phyloP scores from a whole-genome alignment of 2,329 filamentous ascomycete genomes.

The Botrytis fragariae region DNA sequence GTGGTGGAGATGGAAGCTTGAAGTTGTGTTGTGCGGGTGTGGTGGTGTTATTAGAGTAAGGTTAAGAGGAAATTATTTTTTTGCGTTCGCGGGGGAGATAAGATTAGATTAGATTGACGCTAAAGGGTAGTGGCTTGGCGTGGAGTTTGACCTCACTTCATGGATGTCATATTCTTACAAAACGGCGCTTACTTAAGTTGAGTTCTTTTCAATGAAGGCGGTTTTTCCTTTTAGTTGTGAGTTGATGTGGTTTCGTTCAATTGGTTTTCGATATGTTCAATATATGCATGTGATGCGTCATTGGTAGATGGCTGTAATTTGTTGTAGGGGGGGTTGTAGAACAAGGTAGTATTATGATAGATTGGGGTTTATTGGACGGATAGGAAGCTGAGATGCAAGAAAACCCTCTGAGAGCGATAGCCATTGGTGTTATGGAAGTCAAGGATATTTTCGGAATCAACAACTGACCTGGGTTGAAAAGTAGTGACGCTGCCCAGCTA shows the following conservation, averaged over 20 bases:
- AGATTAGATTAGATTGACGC: slow-evolving; percentile 17
- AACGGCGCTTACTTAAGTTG: background rate
- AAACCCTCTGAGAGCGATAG: too few species aligned
- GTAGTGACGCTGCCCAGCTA: too few species aligned
- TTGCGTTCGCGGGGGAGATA: slow-evolving; percentile 12
- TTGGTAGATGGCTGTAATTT: background rate
- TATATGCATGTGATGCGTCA: background rate
- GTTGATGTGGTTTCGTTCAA: background rate
- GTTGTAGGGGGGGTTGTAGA: background rate
- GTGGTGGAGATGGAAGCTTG: background rate
- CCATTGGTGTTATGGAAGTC: too few species aligned
- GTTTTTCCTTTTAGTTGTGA: background rate
- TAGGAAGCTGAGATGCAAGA: too few species aligned
- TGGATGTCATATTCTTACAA: background rate
- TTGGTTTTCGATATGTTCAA: background rate
- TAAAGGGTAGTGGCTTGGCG: background rate
- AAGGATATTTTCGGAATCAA: too few species aligned
- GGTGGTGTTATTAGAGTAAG: too few species aligned
- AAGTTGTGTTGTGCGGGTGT: background rate
- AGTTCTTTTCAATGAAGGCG: background rate
- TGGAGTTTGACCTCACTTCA: background rate
- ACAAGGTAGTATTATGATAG: background rate
- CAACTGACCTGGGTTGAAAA: too few species aligned
- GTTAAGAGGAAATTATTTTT: slow-evolving; percentile 7
- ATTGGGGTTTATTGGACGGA: too few species aligned